Evolutionary conservation across 208 protist species (phyloP), one percentile per base, ranked within the genome.

Genomic region (Endotrypanum monterogeii): DNA sequence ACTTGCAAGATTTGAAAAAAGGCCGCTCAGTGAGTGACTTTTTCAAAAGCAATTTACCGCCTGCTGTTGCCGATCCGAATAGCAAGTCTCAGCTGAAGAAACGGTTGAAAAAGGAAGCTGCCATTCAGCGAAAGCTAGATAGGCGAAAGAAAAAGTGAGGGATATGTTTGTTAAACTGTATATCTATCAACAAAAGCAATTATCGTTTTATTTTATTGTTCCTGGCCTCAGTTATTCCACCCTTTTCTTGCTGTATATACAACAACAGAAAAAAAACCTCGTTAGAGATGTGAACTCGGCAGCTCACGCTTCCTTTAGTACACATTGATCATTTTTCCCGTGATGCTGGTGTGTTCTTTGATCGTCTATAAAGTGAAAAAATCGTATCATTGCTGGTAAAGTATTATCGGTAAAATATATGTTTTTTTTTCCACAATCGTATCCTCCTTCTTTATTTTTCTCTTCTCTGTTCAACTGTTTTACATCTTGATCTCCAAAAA

Each of bases 71-170:
- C 12, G 65, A 67, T 50, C 63, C 65, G 48, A 74, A 80, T 37
- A 84, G 79, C 60, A 84, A 84, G 54, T 28, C 74, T 25, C 73
- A 84, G 30, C 56, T 41, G 9, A 84, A 84, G 41, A 84, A 84
- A n/a, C 55, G 51, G 0, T 12, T 62, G 48, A 79, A 62, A 54
- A 65, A 62, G 39, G 74, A 84, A 25, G 61, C 67, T 37, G 30
- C 44, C 16, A 52, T 60, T 7, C 25, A 67, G 20, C 39, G 73
- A 25, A 76, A 77, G 58, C 44, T 16, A 46, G 48, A 78, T 55
- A 62, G 20, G 32, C 14, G 18, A 41, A 46, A 2, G 35, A 66
- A 20, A 6, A 7, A 2, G 20, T 70, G 30, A 70, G 3, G 48
- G 37, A 41, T 14, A 46, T 30, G 37, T 25, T 23, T 12, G 58